Base-by-base conservation (phyloP, 805 yeast species). In the Suhomyces prunicola region DNA sequence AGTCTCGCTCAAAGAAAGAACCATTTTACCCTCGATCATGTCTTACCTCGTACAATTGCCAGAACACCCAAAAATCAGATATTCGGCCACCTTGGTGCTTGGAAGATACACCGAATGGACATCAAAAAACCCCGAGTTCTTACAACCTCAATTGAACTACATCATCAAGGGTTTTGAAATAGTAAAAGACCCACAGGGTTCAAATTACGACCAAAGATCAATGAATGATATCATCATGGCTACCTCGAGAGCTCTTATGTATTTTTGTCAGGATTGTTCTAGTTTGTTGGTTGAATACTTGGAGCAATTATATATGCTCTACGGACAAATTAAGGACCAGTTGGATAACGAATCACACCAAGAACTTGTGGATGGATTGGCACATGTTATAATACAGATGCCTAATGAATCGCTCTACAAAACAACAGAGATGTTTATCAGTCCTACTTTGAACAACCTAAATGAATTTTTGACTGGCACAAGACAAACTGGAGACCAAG, bases 71-170 rank as follows among this genome's bases (percentile, higher is more conserved):
- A 89, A 90, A 65, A 83, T 94, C 49, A 80, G 97, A 67, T 94
- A 93, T 65, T 96, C 98, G 6, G 91, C 96, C 1, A 90, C 97
- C 0, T 77, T 94, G 63, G 96, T 94, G 1, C 73, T 94, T 41
- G 98, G 99, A n/a, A 79, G 99, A 61, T 94, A 94, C 68, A 89
- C 98, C 1, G 90, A 88, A 71, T 94, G 99, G 97, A 90, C 98
- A 0, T 76, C 91, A 4, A 80, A 83, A 59, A 96, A 94, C 69
- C 91, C 96, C 4, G 86, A 88, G 56, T 87, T 78, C 60, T 75
- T 96, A 54, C 94, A 89, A 68, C 80, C 84, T 47, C 97, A 92
- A 68, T 77, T 94, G 53, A 85, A 87, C 57, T 94, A 91, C 67
- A 90, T 96, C 57, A 87, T 87, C 52, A 78, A 77, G 54, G 96